Evolutionary conservation across 2,329 filamentous ascomycete species (phyloP), one percentile per base, ranked within the genome.

Genomic region (Xylariaceae sp.): DNA sequence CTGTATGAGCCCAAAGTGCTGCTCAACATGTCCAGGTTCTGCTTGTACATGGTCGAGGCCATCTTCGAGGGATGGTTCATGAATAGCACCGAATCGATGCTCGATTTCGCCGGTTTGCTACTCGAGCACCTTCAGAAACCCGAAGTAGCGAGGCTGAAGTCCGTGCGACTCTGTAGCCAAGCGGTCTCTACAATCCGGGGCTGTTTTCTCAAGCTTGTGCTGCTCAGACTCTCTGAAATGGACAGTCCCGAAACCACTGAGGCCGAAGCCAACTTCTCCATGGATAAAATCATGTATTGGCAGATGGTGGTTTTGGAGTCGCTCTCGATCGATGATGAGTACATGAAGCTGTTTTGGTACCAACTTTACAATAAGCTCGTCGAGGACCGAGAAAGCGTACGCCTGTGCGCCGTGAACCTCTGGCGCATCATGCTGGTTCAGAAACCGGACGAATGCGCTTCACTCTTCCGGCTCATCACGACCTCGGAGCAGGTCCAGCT

Each of bases 31-130:
- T 82, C 85, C 1, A 78, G 88, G 9, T 84, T 96, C 47, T 79
- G 82, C 21, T 69, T 77, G 3, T 87, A 97, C 56, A 76, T 97
- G 59, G 78, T 84, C 1, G 92, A 98, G 59, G 86, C 88, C 5
- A 83, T 95, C 9, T 96, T 92, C 50, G 92, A 97, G 62, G 92
- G 92, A 12, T 96, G 89, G 87, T 97, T 97, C 56, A 77, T 96
- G 47, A 83, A 92, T 49, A 90, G 90, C 1, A 86, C 86, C 1
- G 85, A 88, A 51, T 73, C 79, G 3, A 75, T 92, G 51, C 73
- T 97, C 21, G 89, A 97, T 53, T 94, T 96, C 53, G 76, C 83
- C 3, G 92, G 90, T 2, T 81, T 83, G 37, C 65, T 96, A 5
- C 64, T 98, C 5, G 92, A 98, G 58, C 90, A 94, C 54, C 69